phyloP scores from a whole-genome alignment of 2,329 filamentous ascomycete genomes.

The Neoarthrinium moseri region DNA sequence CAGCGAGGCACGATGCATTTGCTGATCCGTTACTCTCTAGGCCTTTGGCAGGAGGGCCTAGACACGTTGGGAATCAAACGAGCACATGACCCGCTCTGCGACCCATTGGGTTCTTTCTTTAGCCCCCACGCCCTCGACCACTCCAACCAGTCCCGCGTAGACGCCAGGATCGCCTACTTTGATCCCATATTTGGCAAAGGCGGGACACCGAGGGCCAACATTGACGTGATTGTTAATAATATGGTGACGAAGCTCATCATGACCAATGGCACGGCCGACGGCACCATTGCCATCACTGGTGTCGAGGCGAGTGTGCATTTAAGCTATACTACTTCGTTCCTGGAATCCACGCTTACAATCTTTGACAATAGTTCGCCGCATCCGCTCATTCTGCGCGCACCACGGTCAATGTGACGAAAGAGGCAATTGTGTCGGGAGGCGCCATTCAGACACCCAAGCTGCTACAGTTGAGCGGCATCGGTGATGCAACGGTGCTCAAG shows the following conservation, averaged over 20 bases:
- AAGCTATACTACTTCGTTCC: background rate
- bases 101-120: background rate
- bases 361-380: background rate
- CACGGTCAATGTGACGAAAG: constrained; percentile 21
- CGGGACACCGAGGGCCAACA: constrained; percentile 2
- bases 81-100: background rate
- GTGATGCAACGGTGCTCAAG: constrained; percentile 31
- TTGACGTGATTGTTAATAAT: constrained; percentile 5
- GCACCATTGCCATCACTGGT: background rate
- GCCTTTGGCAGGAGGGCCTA: constrained; percentile 1
- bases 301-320: background rate
- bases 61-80: constrained; percentile 1
- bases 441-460: constrained; percentile 37
- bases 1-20: background rate
- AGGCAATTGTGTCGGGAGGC: constrained; percentile 36
- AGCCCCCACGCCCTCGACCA: constrained; percentile 3
- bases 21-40: background rate
- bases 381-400: constrained; percentile 10
- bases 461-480: constrained; percentile 44
- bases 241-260: background rate
- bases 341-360: background rate
- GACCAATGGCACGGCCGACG: background rate
- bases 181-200: constrained; percentile 4
- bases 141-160: constrained; percentile 3
- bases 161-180: constrained; percentile 2